Conservation (phyloP, 1,139 yeast species). For the Kodamaea ohmeri region DNA sequence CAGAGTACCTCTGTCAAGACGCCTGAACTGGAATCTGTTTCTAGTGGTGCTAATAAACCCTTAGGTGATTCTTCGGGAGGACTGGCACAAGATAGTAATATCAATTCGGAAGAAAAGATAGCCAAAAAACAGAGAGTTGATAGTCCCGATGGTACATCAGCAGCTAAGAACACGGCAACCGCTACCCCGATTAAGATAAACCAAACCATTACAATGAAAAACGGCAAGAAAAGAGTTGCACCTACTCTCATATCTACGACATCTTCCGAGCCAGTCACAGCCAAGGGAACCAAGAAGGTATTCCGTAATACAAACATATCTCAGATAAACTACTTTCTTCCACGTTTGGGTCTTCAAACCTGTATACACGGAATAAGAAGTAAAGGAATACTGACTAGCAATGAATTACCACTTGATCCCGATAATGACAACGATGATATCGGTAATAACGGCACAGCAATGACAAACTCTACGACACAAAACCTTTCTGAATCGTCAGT, state of each 20-base stretch:
- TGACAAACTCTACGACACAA: constrained; percentile 13
- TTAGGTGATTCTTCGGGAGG: too few species aligned
- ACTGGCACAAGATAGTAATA: too few species aligned
- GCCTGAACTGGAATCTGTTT: too few species aligned
- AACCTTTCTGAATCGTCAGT: constrained; percentile 34
- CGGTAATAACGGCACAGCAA: constrained; percentile 24
- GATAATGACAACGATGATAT: constrained; percentile 47
- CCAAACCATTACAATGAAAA: constrained; percentile 53
- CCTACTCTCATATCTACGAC: constrained; percentile 68
- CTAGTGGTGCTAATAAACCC: too few species aligned
- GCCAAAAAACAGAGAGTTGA: constrained; percentile 1
- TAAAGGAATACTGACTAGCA: constrained; percentile 18
- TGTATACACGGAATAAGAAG: constrained; percentile 45
- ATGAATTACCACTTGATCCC: constrained; percentile 30
- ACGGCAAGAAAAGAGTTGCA: constrained; percentile 84
- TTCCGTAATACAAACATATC: constrained; percentile 35
- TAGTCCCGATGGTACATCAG: too few species aligned
- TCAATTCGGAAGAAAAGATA: too few species aligned
- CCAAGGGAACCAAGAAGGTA: constrained; percentile 17
- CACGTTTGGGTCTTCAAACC: constrained; percentile 48
- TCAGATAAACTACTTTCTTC: constrained; percentile 40
- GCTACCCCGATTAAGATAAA: constrained; percentile 16
- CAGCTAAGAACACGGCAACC: not conserved
- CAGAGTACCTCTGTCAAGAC: too few species aligned
- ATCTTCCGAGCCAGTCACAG: constrained; percentile 9